Evolutionary conservation across 1,284 basidiomycete genomes (phyloP), one percentile per base, ranked within the genome.

Genomic region (Phylloporus gajari): DNA sequence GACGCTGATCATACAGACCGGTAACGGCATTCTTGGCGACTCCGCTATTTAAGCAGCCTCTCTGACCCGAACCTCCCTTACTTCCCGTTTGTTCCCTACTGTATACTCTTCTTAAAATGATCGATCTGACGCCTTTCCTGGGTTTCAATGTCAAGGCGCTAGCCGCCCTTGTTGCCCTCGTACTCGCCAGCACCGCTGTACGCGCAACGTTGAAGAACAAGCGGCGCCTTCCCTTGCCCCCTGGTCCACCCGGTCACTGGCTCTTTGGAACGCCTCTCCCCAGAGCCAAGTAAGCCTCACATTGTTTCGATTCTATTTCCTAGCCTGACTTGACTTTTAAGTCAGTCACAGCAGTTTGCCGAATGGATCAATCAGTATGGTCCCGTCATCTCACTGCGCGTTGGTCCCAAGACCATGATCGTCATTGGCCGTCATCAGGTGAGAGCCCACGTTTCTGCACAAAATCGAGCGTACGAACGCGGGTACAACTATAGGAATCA

Each of bases 361-460:
- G 78, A 83, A 65, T 83, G 81, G 83, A 72, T 84, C 30, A 77
- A 82, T 59, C 69, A 80, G 61, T 86, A 86, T 70, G 85, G 85
- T 0, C 78, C 84, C 23, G 73, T 86, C n/a, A 80, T 84, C 70
- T 82, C 83, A 1, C 72, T 85, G 30, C 76, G 78, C 30, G 63
- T 79, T 6, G 85, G 85, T 30, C 72, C 76, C 7, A 79, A 73
- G 42, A 51, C 73, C 25, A 78, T 82, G 68, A 58, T 85, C 23
- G 79, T 86, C 68, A 81, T 86, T 19, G 82, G 83, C 6, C 75
- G 81, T 3, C 74, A 84, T 67, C 75, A 83, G 80, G 86, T 85
- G 12, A 69, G 73, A 38, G 8, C 11, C 23, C 27, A 27, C 8
- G 2, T 70, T 13, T 32, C 35, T 48, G 13, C 12, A 5, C 6